Base-by-base conservation (phyloP, 176 grass and related monocot species). In the Oryza nivara region DNA sequence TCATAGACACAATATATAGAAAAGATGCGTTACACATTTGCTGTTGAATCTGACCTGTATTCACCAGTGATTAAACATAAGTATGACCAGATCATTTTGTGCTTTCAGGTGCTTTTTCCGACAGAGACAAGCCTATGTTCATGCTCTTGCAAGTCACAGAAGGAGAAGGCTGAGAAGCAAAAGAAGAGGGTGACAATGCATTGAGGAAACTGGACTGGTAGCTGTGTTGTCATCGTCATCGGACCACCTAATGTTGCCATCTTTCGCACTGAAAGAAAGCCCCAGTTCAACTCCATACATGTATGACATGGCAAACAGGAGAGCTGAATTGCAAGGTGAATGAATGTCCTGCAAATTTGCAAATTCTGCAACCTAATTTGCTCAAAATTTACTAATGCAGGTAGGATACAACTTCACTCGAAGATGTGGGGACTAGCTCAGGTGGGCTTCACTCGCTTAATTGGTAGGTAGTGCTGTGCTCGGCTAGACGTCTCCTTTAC, bases 351-450 rank as follows among this genome's bases (percentile, higher is more conserved):
- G 13, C 26, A 10, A 56, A 36, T 20, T 76, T 11, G 7, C 15
- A 11, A 58, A 36, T 36, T 58, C 48, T 76, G 28, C 41, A 16
- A 11, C 48, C 49, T n/a, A 38, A 10, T 38, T 78, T 46, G 25
- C 20, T 9, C n/a, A 79, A 8, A 60, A 65, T 64, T 45, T 64
- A 3, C 8, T 22, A 13, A 52, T 52, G 13, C n/a, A 26, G 13
- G 7, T 78, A 40, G n/a, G 6, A 65, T 66, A 46, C 41, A 43
- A 79, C 40, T 47, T 47, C 38, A 67, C 23, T 64, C 6, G 73
- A 51, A 7, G 22, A 68, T 41, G 63, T 54, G 73, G 5, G n/a
- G 32, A 60, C 75, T 77, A 76, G 49, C 58, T 63, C 58, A 63
- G 48, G 48, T 34, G 58, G 34, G 49, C 32, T 58, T 58, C 58